Percentiles rank a stretch among this genome's conserved stretches.
Conservation (phyloP, 257 asterid genomes). For the Dorcoceras hygrometricum region DNA sequence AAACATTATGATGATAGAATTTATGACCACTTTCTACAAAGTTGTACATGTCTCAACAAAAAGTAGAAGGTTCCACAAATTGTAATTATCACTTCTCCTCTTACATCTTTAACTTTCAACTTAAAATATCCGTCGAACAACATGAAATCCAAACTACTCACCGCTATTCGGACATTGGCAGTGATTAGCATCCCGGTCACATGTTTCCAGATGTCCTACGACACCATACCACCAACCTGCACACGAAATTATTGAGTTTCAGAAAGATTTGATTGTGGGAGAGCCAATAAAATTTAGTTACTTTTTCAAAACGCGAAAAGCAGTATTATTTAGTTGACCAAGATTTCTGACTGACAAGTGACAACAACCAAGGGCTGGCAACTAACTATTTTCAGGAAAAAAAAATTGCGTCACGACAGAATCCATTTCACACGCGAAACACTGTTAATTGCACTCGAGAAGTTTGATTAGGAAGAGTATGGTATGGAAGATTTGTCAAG, state of each 20-base stretch:
- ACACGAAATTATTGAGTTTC: conserved; percentile 30
- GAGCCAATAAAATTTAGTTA: conserved; percentile 21
- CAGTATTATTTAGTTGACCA: conserved; percentile 21
- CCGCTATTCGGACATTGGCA: conserved; percentile 77
- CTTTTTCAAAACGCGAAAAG: conserved; percentile 21
- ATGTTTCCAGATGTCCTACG: conserved; percentile 86
- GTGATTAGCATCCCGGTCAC: conserved; percentile 58
- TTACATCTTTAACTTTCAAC: conserved; percentile 4
- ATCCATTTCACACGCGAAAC: background rate
- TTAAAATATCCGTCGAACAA: background rate
- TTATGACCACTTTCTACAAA: conserved; percentile 29
- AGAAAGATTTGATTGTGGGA: conserved; percentile 26
- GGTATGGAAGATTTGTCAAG: conserved; percentile 16
- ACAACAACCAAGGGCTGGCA: conserved; percentile 17
- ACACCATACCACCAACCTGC: conserved; percentile 98
- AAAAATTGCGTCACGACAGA: conserved; percentile 1
- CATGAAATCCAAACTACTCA: conserved; percentile 42
- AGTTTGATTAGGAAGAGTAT: conserved; percentile 1
- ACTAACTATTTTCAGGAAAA: conserved; percentile 21
- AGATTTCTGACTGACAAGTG: conserved; percentile 31
- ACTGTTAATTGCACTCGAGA: background rate
- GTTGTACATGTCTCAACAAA: conserved; percentile 24
- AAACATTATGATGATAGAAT: conserved; percentile 21
- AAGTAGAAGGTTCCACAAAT: conserved; percentile 16
- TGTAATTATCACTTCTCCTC: background rate